Base-by-base conservation (phyloP, 2,329 filamentous ascomycete species). In the Diaporthe sp. region DNA sequence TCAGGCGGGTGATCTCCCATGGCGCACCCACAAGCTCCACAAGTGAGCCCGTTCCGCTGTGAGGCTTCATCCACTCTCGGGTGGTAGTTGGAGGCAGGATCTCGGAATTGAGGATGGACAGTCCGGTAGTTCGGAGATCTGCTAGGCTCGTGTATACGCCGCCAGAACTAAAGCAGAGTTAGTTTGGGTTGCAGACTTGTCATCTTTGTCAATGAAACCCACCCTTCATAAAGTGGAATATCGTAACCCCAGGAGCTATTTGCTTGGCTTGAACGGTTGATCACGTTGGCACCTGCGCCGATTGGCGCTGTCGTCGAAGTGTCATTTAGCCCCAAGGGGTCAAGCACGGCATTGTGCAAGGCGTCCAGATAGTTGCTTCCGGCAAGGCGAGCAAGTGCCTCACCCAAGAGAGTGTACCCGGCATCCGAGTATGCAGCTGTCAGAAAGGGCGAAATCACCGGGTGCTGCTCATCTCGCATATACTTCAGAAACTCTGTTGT, bases 1-100 rank as follows among this genome's bases (percentile, higher is more conserved):
- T 62, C 5, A 62, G n/a, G 59, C 59, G 39, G 4, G 59, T 44
- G n/a, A 62, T 62, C 59, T 62, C 59, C 59, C 59, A 62, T 28
- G 59, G 59, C 25, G 59, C 39, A 44, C 59, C 59, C n/a, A 44
- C 59, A 2, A 62, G n/a, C 39, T 46, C 39, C 7, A 46, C 59
- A 19, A 62, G 59, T 12, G 59, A 62, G n/a, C 59, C 59, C 8
- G 59, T 62, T 17, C 59, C 59, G 39, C 39, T 62, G 39, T 12
- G 59, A 46, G 59, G 59, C 39, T 62, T 62, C 59, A 62, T 62
- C 59, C 59, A 62, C 15, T 46, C 59, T 46, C 17, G 59, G 8
- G 59, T 62, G 59, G 59, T 22, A 17, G 39, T 22, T 7, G 39
- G 8, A 12, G 39, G 5, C 59, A 62, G 39, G n/a, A 62, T 44